Conservation (phyloP, 1,284 basidiomycete species). For the Uromyces viciae-fabae region DNA sequence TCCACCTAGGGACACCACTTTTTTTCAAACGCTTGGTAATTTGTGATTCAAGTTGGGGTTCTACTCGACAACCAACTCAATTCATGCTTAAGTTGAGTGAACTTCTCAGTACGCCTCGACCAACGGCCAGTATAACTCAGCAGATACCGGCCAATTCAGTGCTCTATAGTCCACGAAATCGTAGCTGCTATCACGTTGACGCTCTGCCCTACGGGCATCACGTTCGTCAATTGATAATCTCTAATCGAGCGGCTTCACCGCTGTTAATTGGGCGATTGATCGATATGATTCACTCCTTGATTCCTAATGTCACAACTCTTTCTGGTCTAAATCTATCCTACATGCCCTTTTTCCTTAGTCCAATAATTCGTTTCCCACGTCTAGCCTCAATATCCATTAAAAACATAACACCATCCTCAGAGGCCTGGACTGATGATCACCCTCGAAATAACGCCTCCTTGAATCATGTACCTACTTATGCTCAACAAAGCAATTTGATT, state of each 20-base stretch:
- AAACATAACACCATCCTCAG: slow-evolving; percentile 1
- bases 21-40: slow-evolving; percentile 24
- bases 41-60: not conserved
- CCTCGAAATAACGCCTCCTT: too few relatives aligned
- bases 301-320: slow-evolving; percentile 22
- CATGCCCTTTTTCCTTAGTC: slow-evolving; percentile 27
- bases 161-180: not conserved
- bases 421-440: slow-evolving; percentile 1
- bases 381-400: slow-evolving; percentile 19
- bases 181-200: not conserved
- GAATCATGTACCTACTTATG: too few relatives aligned
- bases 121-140: not conserved
- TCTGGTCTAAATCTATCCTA: slow-evolving; percentile 17
- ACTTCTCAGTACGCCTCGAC: not conserved
- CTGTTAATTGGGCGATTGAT: not conserved
- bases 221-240: slow-evolving; percentile 28
- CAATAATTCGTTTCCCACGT: slow-evolving; percentile 23
- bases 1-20: slow-evolving; percentile 10
- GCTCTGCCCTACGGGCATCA: slow-evolving; percentile 31
- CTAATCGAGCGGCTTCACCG: not conserved
- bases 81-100: not conserved
- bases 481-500: not conserved
- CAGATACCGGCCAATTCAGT: not conserved
- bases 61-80: not conserved
- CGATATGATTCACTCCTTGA: slow-evolving; percentile 27